phyloP scores from a whole-genome alignment of 2,329 filamentous ascomycete species.

The Diplodia sapinea region DNA sequence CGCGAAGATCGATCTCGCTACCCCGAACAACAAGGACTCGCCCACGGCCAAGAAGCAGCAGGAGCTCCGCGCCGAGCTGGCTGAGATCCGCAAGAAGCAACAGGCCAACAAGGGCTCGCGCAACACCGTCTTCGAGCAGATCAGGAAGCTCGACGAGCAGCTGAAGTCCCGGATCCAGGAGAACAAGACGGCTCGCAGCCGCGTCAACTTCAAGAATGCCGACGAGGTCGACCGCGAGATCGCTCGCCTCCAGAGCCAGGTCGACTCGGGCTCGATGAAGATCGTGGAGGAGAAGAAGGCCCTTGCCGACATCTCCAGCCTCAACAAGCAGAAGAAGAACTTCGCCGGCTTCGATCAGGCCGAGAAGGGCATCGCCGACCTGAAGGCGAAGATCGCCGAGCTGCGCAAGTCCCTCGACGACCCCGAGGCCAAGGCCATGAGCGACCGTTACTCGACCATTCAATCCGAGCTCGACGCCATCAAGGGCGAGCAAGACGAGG shows the following conservation, averaged over 20 bases:
- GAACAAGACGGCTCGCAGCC: constrained; percentile 82
- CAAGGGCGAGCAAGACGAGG: constrained; percentile 89
- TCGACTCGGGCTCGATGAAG: constrained; percentile 90
- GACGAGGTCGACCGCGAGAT: constrained; percentile 90
- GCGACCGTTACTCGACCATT: constrained; percentile 82
- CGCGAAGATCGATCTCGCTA: constrained; percentile 82
- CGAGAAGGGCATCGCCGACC: constrained; percentile 86
- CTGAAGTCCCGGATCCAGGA: constrained; percentile 83
- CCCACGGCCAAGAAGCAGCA: constrained; percentile 81
- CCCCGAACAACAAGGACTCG: constrained; percentile 81
- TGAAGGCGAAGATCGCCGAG: constrained; percentile 85
- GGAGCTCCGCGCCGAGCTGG: constrained; percentile 82
- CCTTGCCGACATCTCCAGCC: constrained; percentile 76
- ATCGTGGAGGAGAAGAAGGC: constrained; percentile 98
- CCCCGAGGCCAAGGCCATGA: constrained; percentile 86
- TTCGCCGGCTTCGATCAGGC: constrained; percentile 83
- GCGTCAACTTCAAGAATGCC: constrained; percentile 81
- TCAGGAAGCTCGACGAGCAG: constrained; percentile 89
- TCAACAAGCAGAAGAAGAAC: constrained; percentile 89
- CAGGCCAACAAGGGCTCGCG: constrained; percentile 84
- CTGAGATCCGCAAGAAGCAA: constrained; percentile 85
- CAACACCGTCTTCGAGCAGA: constrained; percentile 79
- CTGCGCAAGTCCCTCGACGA: constrained; percentile 90
- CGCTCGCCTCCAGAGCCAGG: constrained; percentile 77
- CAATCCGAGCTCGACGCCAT: constrained; percentile 87